Evolutionary conservation across 176 grass and related monocot species (phyloP).

Genomic region (Aegilops speltoides): DNA sequence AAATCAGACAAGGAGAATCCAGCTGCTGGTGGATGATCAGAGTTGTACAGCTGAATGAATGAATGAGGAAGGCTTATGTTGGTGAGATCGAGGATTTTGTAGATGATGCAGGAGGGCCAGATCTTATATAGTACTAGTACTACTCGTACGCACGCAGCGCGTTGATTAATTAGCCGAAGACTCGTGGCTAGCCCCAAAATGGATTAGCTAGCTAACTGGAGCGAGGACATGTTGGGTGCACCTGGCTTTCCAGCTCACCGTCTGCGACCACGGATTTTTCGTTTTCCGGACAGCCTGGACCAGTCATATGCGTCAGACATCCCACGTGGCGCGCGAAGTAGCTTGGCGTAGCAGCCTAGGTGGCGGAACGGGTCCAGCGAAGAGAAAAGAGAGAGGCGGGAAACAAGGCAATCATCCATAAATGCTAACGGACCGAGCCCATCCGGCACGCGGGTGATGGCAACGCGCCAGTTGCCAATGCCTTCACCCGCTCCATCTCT

Average conservation of each 20-base stretch:
- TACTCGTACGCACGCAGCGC: neutral
- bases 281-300: neutral
- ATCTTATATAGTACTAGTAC: neutral
- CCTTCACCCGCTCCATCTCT: conserved; percentile 22
- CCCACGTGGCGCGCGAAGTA: neutral
- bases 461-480: neutral
- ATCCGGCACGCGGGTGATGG: conserved; percentile 37
- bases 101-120: neutral
- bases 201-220: neutral
- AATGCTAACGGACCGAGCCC: conserved; percentile 24
- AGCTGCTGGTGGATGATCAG: neutral
- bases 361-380: neutral
- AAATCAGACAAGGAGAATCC: neutral
- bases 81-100: neutral
- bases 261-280: neutral
- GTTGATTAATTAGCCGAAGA: conserved; percentile 17
- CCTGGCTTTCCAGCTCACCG: conserved; percentile 13
- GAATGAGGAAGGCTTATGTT: neutral
- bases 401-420: neutral
- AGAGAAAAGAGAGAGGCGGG: neutral
- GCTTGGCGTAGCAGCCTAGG: neutral
- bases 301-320: neutral
- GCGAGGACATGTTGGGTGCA: neutral
- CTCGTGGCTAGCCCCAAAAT: neutral
- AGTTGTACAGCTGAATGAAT: neutral